Base-by-base conservation (phyloP, 805 yeast species). In the Kodamaea fukazawae region DNA sequence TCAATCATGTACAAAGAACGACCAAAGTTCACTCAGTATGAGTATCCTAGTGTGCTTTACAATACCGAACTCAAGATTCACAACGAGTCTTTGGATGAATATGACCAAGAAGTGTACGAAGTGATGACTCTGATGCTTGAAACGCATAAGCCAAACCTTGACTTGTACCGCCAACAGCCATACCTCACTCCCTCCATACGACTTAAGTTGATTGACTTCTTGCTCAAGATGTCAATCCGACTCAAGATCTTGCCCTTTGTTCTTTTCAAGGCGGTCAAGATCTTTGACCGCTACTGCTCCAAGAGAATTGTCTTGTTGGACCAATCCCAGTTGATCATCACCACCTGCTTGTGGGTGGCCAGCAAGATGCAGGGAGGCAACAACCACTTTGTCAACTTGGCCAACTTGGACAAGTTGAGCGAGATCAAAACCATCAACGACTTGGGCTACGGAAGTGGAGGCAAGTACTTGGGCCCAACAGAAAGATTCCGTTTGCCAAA, bases 281-380 rank as follows among this genome's bases (percentile, higher is more conserved):
- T 90, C 38, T 85, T 91, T 45, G 99, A 91, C 60, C 77, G 97
- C 45, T 91, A 91, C 65, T 86, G 96, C 58, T 84, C 96, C 38
- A 84, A 82, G 52, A 73, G 98, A 51, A 79, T 89, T 6, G 93
- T 90, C 1, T 74, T 85, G 47, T 78, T 82, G 49, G 90, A 86
- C 42, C 98, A 90, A 63, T 81, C 87, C 45, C 96, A 90, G 61
- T 72, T 91, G 39, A 91, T 91, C 8, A 88, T 95, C 23, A 85
- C 95, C 45, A 87, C 96, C 4, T 87, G 96, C 45, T 67, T 91
- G 26, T 91, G 98, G 97, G 75, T 91, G 23, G 87, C 96, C 2
- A 82, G 96, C 17, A 91, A 91, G 60, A 73, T 81, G n/a, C 77
- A 76, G 53, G 87, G 87, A 35, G 87, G 87, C 28, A 81, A 83